Evolutionary conservation across 75 land plant genomes (phyloP).

Genomic region (Pinus taeda): DNA sequence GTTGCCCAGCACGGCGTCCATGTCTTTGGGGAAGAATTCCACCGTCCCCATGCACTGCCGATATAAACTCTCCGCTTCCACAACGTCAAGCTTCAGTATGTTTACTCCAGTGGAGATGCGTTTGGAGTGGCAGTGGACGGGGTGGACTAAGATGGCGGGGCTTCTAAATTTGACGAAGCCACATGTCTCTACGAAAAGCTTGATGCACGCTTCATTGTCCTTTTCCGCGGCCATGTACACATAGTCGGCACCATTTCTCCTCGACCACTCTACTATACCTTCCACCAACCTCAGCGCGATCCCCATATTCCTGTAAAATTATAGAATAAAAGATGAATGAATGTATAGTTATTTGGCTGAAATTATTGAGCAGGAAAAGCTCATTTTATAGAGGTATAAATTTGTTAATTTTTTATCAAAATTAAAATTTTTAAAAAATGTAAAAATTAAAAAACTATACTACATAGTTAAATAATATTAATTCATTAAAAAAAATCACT

Average conservation of each 20-base stretch:
- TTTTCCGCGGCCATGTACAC: constrained; percentile 68
- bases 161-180: constrained; percentile 35
- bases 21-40: constrained; percentile 60
- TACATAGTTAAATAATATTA: too few relatives aligned
- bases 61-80: constrained; percentile 41
- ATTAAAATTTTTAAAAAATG: too few relatives aligned
- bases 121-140: constrained; percentile 27
- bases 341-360: too few relatives aligned
- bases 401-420: too few relatives aligned
- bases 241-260: constrained; percentile 24
- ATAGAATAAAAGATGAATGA: too few relatives aligned
- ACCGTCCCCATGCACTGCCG: constrained; percentile 23
- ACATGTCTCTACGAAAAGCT: constrained; percentile 40
- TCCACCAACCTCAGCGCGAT: constrained; percentile 37
- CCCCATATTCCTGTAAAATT: constrained; percentile 24
- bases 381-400: too few relatives aligned
- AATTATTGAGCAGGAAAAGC: too few relatives aligned
- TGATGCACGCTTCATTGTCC: constrained; percentile 45
- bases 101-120: constrained; percentile 6
- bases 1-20: constrained; percentile 27
- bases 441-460: too few relatives aligned
- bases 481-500: too few relatives aligned
- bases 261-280: constrained; percentile 39
- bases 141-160: constrained; percentile 49
- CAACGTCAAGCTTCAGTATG: constrained; percentile 17